Evolutionary conservation across 2,329 filamentous ascomycete species (phyloP), one percentile per base, ranked within the genome.

Genomic region (Saccharata proteae): DNA sequence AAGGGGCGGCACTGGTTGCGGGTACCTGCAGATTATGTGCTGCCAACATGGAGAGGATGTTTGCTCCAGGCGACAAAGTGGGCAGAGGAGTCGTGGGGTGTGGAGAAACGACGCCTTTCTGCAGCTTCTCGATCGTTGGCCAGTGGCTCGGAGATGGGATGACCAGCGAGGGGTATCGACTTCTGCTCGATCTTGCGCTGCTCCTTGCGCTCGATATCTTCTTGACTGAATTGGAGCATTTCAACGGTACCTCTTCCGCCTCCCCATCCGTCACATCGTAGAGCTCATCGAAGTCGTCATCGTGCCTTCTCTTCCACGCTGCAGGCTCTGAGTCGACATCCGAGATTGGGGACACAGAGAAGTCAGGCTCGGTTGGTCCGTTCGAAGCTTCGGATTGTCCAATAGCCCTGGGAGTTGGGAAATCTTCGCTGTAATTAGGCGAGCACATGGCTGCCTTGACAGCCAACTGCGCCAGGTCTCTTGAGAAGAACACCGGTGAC

Each of bases 211-310:
- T 29, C 47, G 45, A 18, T 14, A 28, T 16, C 39, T 59, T 55
- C 53, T 64, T 66, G 38, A 65, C 60, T 14, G 62, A 65, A 55
- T 67, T 47, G 51, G 70, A 56, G 48, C 65, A 50, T 57, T 67
- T 48, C 51, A 67, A 48, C 47, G 62, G 46, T 45, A 74, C 52
- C 47, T 58, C 57, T 43, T 71, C 64, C 6, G 71, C 67, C 44
- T 93, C 84, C 7, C n/a, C n/a, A 42, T 92, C 84, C 11, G 82
- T 85, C 24, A 83, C 69, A 54, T 90, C 81, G 54, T 93, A 93
- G 29, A 93, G 62, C 45, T 92, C 83, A 55, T 93, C 82, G 45
- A 88, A 88, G 41, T 83, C 77, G 43, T 72, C 81, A 40, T 68
- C 67, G 44, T 74, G 71, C 42, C 77, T 77, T 51, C 69, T 62